Conservation (phyloP, 352 stramenopile genomes). For the Thraustochytrium striatum region DNA sequence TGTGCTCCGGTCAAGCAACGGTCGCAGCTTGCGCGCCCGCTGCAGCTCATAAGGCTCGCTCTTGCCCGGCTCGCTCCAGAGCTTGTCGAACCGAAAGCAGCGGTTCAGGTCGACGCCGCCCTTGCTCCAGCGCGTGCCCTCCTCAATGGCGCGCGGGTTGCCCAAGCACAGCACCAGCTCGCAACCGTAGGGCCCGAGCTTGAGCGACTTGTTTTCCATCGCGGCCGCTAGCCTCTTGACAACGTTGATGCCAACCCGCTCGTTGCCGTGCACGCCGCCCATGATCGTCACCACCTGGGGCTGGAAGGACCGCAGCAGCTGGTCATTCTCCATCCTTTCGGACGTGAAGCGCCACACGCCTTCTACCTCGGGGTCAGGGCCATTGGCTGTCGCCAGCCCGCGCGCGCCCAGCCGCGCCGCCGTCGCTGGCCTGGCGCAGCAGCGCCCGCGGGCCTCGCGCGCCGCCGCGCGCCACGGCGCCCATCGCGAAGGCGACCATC, state of each 20-base stretch:
- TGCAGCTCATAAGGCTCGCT: constrained; percentile 58
- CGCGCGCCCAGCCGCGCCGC: no score
- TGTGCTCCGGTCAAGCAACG: constrained; percentile 60
- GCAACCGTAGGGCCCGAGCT: constrained; percentile 41
- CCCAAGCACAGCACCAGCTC: constrained; percentile 63
- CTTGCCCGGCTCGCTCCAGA: neutral
- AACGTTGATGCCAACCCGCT: constrained; percentile 65
- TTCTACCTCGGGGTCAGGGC: no score
- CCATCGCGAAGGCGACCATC: no score
- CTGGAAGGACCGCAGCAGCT: no score
- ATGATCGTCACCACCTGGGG: constrained; percentile 68
- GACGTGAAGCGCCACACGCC: no score
- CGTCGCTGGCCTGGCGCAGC: no score
- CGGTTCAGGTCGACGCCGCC: constrained; percentile 67
- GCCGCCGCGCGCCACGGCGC: no score
- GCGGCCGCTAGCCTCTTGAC: constrained; percentile 63
- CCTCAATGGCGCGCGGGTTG: constrained; percentile 62
- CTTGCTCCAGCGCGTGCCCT: constrained; percentile 61
- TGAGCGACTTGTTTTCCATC: constrained; percentile 51
- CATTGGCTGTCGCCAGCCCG: no score
- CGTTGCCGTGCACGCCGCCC: constrained; percentile 67
- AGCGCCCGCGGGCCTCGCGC: no score
- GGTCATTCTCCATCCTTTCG: no score
- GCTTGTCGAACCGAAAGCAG: constrained; percentile 59
- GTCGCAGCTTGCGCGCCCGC: constrained; percentile 63